Conservation (phyloP, 148 eudicot species). For the Silene uniflora region DNA sequence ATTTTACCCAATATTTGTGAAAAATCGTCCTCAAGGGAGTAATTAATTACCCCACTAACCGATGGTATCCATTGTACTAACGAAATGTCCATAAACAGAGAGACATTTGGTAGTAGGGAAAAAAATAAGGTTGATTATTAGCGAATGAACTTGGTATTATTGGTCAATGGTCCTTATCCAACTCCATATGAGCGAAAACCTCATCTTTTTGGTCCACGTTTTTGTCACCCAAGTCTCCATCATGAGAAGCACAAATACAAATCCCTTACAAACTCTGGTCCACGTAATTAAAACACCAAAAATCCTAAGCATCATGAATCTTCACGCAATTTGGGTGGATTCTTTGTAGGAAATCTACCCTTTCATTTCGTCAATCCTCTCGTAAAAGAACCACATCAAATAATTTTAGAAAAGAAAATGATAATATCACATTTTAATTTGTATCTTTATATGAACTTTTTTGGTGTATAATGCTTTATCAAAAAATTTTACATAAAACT, state of each 20-base stretch:
- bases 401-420: background rate
- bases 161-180: slow-evolving; percentile 14
- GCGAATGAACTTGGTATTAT: background rate
- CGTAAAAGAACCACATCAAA: background rate
- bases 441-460: no score
- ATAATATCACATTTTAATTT: no score
- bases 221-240: slow-evolving; percentile 9
- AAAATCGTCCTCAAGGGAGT: no score
- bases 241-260: background rate
- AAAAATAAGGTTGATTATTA: background rate
- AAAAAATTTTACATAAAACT: no score
- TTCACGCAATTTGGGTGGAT: slow-evolving; percentile 20
- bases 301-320: slow-evolving; percentile 1
- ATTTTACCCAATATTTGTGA: no score
- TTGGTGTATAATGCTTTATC: no score
- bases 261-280: background rate
- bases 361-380: slow-evolving; percentile 7
- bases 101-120: background rate
- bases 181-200: slow-evolving; percentile 3
- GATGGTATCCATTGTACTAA: no score
- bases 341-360: slow-evolving; percentile 15
- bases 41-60: no score
- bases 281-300: slow-evolving; percentile 9
- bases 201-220: slow-evolving; percentile 22
- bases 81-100: background rate